phyloP scores from a whole-genome alignment of 139 green algal species.

The Tetraselmis striata region DNA sequence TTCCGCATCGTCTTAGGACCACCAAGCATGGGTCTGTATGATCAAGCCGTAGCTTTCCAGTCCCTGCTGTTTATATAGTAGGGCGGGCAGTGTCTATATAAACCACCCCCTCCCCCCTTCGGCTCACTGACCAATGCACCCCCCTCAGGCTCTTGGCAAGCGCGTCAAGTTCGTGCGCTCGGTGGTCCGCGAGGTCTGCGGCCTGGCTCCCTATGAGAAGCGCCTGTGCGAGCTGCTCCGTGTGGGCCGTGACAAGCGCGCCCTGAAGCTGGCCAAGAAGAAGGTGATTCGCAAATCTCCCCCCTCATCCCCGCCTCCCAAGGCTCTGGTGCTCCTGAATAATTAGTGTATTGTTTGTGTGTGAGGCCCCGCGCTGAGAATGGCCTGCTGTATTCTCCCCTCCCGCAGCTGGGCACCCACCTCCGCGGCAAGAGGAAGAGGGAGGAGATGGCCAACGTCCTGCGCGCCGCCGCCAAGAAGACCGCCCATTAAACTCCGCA shows the following conservation, averaged over 20 bases:
- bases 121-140: too few species aligned
- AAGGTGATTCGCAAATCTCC: slow-evolving; percentile 75
- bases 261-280: slow-evolving; percentile 91
- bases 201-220: slow-evolving; percentile 92
- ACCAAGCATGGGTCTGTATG: too few species aligned
- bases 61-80: too few species aligned
- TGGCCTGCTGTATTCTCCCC: neutral
- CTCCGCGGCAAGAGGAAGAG: slow-evolving; percentile 90
- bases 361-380: too few species aligned
- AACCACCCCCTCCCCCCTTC: too few species aligned
- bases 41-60: too few species aligned
- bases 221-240: slow-evolving; percentile 91
- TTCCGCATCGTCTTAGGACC: too few species aligned
- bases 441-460: slow-evolving; percentile 78
- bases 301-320: too few species aligned
- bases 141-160: slow-evolving; percentile 71
- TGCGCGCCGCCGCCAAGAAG: slow-evolving; percentile 64
- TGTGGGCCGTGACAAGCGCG: slow-evolving; percentile 91
- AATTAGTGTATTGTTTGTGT: too few species aligned
- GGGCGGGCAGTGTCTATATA: too few species aligned
- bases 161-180: slow-evolving; percentile 80
- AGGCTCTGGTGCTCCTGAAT: too few species aligned
- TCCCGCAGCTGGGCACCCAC: slow-evolving; percentile 85
- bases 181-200: slow-evolving; percentile 85
- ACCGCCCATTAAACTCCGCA: slow-evolving; percentile 21